These are phyloP conservation scores for Axilococcus clingmanii DNA, from an alignment of 139 green algal species.

Conservation along the genomic window DNA sequence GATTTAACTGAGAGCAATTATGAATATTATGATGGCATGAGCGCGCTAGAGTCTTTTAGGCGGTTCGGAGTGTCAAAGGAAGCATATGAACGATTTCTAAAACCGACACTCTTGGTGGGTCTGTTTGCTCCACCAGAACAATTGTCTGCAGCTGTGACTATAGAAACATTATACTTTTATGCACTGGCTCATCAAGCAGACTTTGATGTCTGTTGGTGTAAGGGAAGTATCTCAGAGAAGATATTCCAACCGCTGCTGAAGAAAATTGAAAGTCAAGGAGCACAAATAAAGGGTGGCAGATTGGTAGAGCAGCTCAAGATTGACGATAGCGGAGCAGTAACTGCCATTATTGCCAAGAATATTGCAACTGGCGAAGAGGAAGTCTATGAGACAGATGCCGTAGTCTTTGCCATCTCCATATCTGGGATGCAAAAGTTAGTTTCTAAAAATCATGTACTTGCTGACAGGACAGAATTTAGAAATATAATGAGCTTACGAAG, in stretches of 20 bases:
- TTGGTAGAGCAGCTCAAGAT: slow-evolving; percentile 51
- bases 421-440: slow-evolving; percentile 82
- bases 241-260: slow-evolving; percentile 70
- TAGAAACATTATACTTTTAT: slow-evolving; percentile 86
- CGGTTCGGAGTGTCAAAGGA: slow-evolving; percentile 34
- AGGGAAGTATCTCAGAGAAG: slow-evolving; percentile 56
- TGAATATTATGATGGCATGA: slow-evolving; percentile 71
- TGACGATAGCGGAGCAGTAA: slow-evolving; percentile 13
- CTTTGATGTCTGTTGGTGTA: slow-evolving; percentile 68
- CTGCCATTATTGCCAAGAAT: slow-evolving; percentile 12
- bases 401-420: slow-evolving; percentile 76
- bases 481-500: slow-evolving; percentile 62
- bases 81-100: slow-evolving; percentile 71
- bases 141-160: slow-evolving; percentile 59
- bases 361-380: slow-evolving; percentile 11
- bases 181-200: slow-evolving; percentile 44
- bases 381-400: slow-evolving; percentile 54
- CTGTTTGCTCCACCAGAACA: slow-evolving; percentile 73
- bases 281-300: slow-evolving; percentile 16
- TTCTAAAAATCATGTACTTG: slow-evolving; percentile 35
- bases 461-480: slow-evolving; percentile 37
- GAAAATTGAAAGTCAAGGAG: slow-evolving; percentile 34
- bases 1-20: slow-evolving; percentile 62
- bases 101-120: slow-evolving; percentile 62
- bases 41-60: slow-evolving; percentile 65